Evolutionary conservation across 1,284 basidiomycete species (phyloP).

Genomic region (Cryptococcus deneoformans): DNA sequence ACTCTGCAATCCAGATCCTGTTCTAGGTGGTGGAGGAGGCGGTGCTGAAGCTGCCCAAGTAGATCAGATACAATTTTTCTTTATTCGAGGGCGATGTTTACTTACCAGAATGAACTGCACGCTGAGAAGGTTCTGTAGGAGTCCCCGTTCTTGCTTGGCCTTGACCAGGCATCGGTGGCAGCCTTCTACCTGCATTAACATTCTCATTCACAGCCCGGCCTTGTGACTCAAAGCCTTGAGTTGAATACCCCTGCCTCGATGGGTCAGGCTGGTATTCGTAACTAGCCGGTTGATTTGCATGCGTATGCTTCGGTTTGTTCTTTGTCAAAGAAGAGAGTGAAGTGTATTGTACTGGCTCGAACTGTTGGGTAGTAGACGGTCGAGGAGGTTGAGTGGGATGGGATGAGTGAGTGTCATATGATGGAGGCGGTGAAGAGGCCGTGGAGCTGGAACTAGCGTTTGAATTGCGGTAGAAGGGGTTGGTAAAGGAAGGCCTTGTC

Average conservation of each 20-base stretch:
- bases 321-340: conserved; percentile 19
- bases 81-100: too few species aligned
- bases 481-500: conserved; percentile 1
- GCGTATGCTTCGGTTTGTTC: conserved; percentile 1
- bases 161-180: conserved; percentile 13
- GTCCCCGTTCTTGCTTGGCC: conserved; percentile 16
- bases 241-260: conserved; percentile 17
- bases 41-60: neutral
- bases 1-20: conserved; percentile 6
- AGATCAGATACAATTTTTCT: too few species aligned
- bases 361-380: neutral
- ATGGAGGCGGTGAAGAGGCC: conserved; percentile 11
- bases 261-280: conserved; percentile 16
- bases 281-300: neutral
- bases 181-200: conserved; percentile 12
- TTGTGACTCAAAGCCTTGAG: neutral
- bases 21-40: neutral
- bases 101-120: neutral
- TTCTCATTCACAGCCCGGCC: neutral
- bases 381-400: conserved; percentile 1
- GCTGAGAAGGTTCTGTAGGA: conserved; percentile 9
- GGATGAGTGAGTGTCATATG: conserved; percentile 5
- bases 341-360: conserved; percentile 15
- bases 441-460: neutral
- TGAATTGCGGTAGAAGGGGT: conserved; percentile 12